phyloP scores from a whole-genome alignment of 2,329 filamentous ascomycete genomes.

The Pestalotiopsis sp. region DNA sequence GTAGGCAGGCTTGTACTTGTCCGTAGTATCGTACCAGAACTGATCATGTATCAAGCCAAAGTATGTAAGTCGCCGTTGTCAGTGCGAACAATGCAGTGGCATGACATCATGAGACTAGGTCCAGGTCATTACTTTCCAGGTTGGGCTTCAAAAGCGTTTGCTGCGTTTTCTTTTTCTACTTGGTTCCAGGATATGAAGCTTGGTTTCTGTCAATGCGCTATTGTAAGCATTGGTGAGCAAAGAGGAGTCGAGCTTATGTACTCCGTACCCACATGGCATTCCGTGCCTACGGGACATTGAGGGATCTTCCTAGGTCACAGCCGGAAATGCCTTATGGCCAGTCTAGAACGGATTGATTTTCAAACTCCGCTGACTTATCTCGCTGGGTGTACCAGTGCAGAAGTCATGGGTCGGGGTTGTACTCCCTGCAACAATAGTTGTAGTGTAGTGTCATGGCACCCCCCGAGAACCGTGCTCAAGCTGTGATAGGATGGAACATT shows the following conservation, averaged over 20 bases:
- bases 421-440: no score
- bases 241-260: no score
- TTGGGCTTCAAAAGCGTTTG: neutral
- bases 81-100: neutral
- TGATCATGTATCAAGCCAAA: neutral
- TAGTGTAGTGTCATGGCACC: no score
- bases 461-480: no score
- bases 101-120: neutral
- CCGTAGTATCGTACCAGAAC: neutral
- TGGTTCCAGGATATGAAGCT: neutral
- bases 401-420: no score
- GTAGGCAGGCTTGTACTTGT: neutral
- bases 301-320: neutral
- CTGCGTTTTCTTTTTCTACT: neutral
- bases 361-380: no score
- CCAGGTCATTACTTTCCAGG: neutral
- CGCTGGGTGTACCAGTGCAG: no score
- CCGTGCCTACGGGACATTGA: neutral
- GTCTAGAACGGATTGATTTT: neutral
- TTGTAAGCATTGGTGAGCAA: no score
- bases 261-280: neutral
- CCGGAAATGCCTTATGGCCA: neutral
- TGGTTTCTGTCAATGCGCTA: neutral
- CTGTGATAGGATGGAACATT: neutral
- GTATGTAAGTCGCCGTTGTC: neutral